Evolutionary conservation across 176 grass and related monocot genomes (phyloP), one percentile per base, ranked within the genome.

Genomic region (Oryza longistaminata): DNA sequence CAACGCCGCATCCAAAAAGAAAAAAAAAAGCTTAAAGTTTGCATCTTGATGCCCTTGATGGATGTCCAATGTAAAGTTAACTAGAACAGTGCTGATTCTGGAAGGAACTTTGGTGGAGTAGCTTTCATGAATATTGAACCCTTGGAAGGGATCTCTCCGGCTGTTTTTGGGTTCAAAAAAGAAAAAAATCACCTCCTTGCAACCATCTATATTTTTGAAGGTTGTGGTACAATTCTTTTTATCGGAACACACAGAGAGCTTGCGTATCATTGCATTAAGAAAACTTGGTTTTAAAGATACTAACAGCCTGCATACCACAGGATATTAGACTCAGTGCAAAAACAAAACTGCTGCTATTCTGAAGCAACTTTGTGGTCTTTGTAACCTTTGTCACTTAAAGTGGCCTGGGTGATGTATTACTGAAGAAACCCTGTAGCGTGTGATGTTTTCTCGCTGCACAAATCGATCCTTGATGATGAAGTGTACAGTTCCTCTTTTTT

Each of bases 401-500:
- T 24, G 21, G 8, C 58, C 21, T 62, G 58, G 21, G 58, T 62
- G 58, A 3, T 62, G 58, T 62, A 62, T 22, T n/a, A 61, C n/a
- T 61, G 21, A 61, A 61, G 19, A 61, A 22, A 61, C 7, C 55
- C 21, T 61, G 55, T 61, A 61, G 55, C 55, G 7, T 62, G 21
- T n/a, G 50, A 10, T 11, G 9, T 43, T 43, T 43, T 43, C 8
- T 10, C 0, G 14, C 64, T 70, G 49, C 53, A 27, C 21, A 39
- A 40, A 27, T 27, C 27, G 27, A 73, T 52, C 35, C 62, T 69
- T 85, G 14, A 11, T 9, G 50, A 79, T 68, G 37, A 83, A 80
- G 22, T 68, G 33, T 81, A 15, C 31, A 34, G 22, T 74, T 82
- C 39, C 14, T 29, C 1, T 37, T 64, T 50, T 78, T 42, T 24